Evolutionary conservation across 2,329 filamentous ascomycete genomes (phyloP), one percentile per base, ranked within the genome.

Genomic region (Fusarium armeniacum): DNA sequence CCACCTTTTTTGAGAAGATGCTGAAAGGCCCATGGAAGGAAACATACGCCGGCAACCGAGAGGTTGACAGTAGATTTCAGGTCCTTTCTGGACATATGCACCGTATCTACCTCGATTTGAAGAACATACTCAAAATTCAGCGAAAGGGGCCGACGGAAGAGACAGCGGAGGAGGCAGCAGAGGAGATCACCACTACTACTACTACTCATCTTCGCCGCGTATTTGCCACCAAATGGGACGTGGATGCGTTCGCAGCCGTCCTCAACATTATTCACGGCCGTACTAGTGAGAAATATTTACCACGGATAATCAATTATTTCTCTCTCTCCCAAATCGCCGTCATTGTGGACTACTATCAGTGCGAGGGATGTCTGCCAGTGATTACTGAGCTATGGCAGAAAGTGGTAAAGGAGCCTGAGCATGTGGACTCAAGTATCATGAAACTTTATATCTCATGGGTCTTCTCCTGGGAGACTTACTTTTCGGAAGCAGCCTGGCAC

Each of bases 321-420:
- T 52, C 53, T 0, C 12, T 70, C 0, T 28, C 38, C 12, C 59
- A 64, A 6, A n/a, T 70, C 6, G 65, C 61, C 13, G 45, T 45
- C 3, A 58, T 70, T 4, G 62, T 55, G 18, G 65, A 69, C 7
- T 55, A 69, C 20, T 70, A 70, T 5, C 43, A 59, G 15, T 30
- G 28, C 28, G 28, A 30, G 10, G 28, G 10, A 2, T 30, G 28
- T 30, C 2, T 11, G 9, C 28, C 4, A 10, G 28, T 30, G 11
- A 10, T 10, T 30, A 30, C 28, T 11, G 3, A 4, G 28, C 28
- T 30, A 30, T 30, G 28, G 28, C 28, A 3, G 3, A 9, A 3
- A 30, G 4, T 10, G 28, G 28, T 11, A 30, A 4, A 11, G 3
- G 10, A 11, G 4, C 10, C 28, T 30, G 10, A 30, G 11, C 28